Base-by-base conservation (phyloP, 2,329 filamentous ascomycete species). In the Aspergillus ustus region DNA sequence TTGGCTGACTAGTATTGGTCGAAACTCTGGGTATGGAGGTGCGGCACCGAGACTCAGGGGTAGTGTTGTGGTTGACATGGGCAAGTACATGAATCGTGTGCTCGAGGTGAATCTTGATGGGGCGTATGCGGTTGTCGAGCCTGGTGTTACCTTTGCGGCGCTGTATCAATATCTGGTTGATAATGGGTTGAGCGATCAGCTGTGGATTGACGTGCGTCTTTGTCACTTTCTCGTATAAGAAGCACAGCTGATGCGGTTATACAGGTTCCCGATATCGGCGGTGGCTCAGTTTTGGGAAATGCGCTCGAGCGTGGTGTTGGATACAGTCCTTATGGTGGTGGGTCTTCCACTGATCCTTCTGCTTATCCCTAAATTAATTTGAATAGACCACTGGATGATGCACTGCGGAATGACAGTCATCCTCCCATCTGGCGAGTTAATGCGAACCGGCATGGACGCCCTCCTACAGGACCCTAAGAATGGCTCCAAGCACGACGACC, bases 41-140 rank as follows among this genome's bases (percentile, higher is more conserved):
- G 78, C 82, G 2, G 81, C 81, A 0, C 82, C 81, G 0, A 70
- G 80, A 7, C 74, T 83, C 2, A 66, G 68, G 2, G 82, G 81
- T 0, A 80, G 75, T 25, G 73, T 84, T 6, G 80, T 80, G 0
- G 64, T 84, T 19, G 80, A 83, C 62, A 70, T 84, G 1, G 48
- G 48, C 4, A 72, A 71, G 13, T 59, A 72, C 45, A 84, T 87
- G 83, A 81, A 83, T 69, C 78, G 77, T 64, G 77, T 87, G 7
- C 67, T 86, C 7, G 76, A 83, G 46, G 79, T 87, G 19, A 80
- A 84, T 67, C 77, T 76, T 0, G 79, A 83, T 15, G 80, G 79
- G 46, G 82, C 81, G n/a, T 84, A 77, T 59, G 82, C 78, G 45
- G 70, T 87, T 0, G 77, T 87, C 4, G 84, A 87, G 68, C 85